Base-by-base conservation (phyloP, 164 flowering plant species). In the Stephania yunnanensis region DNA sequence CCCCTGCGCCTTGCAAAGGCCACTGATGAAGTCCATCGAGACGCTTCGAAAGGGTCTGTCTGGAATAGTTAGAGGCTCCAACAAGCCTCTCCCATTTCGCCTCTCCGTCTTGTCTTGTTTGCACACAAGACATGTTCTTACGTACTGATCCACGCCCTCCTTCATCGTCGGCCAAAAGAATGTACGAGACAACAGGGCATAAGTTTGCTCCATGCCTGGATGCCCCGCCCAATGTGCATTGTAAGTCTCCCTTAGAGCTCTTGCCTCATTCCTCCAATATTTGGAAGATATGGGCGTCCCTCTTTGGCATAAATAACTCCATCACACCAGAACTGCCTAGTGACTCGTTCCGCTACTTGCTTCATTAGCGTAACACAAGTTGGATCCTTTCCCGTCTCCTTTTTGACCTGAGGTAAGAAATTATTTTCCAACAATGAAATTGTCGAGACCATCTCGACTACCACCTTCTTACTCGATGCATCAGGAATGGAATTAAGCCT, bases 391-490 rank as follows among this genome's bases (percentile, higher is more conserved):
- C 7, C 6, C 29, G 7, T 19, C 10, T 58, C 75, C 2, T 73
- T 68, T 17, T 19, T 31, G 12, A 73, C 48, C 10, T 52, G 45
- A 20, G 52, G n/a, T 10, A 68, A 6, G 25, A 79, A 69, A 6
- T n/a, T 13, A 22, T 25, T 22, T 10, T n/a, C 29, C 30, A 20
- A 9, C 12, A 8, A 5, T 9, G 20, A 73, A 0, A 2, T 13
- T 63, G 4, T 31, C 76, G 0, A 25, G 25, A 77, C 58, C 5
- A 61, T 30, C 0, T 68, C 45, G 0, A 6, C 9, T 6, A 72
- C 72, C 13, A n/a, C 15, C 11, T 77, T 75, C 13, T 76, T 66
- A 29, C 78, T 78, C 6, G 73, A 30, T 0, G 78, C 83, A 76
- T 78, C 76, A 0, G 70, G 65, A 5, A 73, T 74, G 0, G 12